Evolutionary conservation across 2,329 filamentous ascomycete species (phyloP).

Genomic region (Microdochium bolleyi): DNA sequence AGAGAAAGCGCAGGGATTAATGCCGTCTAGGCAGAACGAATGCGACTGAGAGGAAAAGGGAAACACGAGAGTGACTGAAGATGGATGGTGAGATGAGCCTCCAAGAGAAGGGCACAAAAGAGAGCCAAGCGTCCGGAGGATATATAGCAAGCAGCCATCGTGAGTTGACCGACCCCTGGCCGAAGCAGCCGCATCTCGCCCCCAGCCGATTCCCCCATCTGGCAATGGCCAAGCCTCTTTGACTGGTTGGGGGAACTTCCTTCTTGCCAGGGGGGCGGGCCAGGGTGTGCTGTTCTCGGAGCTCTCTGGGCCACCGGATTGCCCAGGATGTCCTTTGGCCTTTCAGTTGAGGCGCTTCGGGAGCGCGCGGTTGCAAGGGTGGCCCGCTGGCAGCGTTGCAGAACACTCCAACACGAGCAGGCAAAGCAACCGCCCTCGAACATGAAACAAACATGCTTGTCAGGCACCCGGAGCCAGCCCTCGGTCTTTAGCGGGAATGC

Average conservation of each 20-base stretch:
- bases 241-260: neutral
- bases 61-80: neutral
- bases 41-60: neutral
- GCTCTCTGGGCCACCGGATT: neutral
- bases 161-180: no score
- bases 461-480: no score
- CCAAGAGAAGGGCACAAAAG: neutral
- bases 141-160: neutral
- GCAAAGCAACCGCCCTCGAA: no score
- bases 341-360: neutral
- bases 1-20: neutral
- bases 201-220: neutral
- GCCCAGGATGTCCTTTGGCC: neutral
- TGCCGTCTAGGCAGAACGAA: neutral
- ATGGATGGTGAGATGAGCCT: neutral
- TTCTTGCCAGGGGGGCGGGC: neutral
- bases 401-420: no score
- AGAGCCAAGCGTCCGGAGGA: neutral
- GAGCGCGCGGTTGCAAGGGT: neutral
- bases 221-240: neutral
- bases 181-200: neutral
- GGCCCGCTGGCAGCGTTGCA: neutral
- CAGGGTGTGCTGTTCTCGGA: neutral
- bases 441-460: no score
- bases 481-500: no score